Evolutionary conservation across 129 eudicot genomes (phyloP), one percentile per base, ranked within the genome.

Genomic region (Helianthus tuberosus): DNA sequence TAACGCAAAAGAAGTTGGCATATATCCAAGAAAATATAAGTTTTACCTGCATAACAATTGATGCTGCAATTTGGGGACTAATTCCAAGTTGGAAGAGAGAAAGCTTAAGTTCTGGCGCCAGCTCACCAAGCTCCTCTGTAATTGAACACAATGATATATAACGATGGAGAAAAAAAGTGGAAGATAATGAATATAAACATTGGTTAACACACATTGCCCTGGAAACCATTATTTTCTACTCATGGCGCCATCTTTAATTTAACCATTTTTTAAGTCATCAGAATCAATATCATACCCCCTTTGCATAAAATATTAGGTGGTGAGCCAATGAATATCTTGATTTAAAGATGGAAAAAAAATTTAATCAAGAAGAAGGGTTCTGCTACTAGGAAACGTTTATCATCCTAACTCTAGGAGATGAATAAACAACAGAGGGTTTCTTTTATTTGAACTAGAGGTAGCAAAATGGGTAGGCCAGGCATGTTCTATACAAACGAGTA

Each of bases 51-150:
- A 94, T 94, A 67, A 94, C 68, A 65, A 94, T 94, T 47, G 99
- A 94, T 62, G 99, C 99, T 46, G 72, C 96, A 41, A 94, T 94
- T 75, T 94, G 99, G 43, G 99, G 99, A 77, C 99, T 87, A 63
- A 94, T 85, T 64, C 99, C 99, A 66, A 94, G 93, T 84, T 94
- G 99, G 79, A 94, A 94, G 80, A 94, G 80, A 47, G 99, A 88
- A 62, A 94, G 90, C 85, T 94, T 91, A 71, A 94, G 96, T 69
- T 91, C 97, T 20, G 96, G 93, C 13, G 93, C 80, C n/a, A 73
- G 73, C 83, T 88, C 93, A 78, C 96, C 96, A 71, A 90, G 86
- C 79, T 94, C 97, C 82, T 85, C 99, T 94, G 90, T 77, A 75
- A 79, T 66, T 16, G 64, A 72, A 17, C 23, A 71, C 20, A 53